Evolutionary conservation across 2,329 filamentous ascomycete species (phyloP).

Genomic region (Fonsecaea pugnacius): DNA sequence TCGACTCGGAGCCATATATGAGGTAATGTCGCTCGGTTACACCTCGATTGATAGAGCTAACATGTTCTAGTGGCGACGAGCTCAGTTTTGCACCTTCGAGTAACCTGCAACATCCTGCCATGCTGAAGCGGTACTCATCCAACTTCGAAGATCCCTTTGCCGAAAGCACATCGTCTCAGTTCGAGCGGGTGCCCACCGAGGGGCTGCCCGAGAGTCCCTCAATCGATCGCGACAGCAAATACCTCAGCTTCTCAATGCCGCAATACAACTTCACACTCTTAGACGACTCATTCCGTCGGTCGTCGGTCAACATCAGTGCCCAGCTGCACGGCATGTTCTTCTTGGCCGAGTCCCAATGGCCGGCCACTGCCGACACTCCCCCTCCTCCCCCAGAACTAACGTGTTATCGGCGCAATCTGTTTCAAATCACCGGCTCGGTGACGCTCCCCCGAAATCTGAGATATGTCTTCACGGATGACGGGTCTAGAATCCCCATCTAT

Average conservation of each 20-base stretch:
- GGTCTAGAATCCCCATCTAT: conserved; percentile 79
- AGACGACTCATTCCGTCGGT: conserved; percentile 62
- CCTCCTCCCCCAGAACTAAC: conserved; percentile 74
- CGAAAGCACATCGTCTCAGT: conserved; percentile 52
- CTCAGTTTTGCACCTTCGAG: conserved; percentile 53
- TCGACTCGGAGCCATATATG: conserved; percentile 64
- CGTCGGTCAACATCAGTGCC: conserved; percentile 62
- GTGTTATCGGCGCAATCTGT: conserved; percentile 93
- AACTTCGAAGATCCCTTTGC: conserved; percentile 57
- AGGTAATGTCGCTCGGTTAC: conserved; percentile 51
- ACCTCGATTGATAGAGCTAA: conserved; percentile 10
- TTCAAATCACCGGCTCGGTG: conserved; percentile 90
- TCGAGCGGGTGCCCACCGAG: conserved; percentile 51
- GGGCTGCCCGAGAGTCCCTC: conserved; percentile 58
- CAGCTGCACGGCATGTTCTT: conserved; percentile 73
- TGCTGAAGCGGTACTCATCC: conserved; percentile 56
- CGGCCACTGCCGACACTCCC: conserved; percentile 59
- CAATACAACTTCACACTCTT: conserved; percentile 64
- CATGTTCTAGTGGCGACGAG: conserved; percentile 56
- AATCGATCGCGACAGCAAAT: conserved; percentile 69
- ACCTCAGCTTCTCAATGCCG: conserved; percentile 73
- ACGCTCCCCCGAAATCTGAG: conserved; percentile 77
- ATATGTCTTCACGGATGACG: conserved; percentile 80
- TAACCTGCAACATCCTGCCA: conserved; percentile 43
- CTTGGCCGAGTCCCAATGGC: conserved; percentile 67